phyloP scores from a whole-genome alignment of 768 basidiomycete genomes.

The Mycena galericulata region DNA sequence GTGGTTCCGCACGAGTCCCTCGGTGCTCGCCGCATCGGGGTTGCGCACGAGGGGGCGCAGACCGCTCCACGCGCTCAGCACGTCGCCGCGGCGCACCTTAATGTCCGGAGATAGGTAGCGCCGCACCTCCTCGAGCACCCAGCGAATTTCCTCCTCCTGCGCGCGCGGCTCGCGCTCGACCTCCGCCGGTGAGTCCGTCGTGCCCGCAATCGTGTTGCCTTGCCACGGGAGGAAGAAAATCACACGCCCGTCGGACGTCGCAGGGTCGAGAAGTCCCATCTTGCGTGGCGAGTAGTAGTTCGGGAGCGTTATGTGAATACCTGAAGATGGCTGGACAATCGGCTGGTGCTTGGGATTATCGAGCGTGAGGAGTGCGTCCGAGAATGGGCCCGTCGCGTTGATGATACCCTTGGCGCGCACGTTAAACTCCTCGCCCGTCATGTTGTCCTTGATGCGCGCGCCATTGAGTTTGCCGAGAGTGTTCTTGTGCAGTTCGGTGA shows the following conservation, averaged over 20 bases:
- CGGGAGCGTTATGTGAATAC: slow-evolving; percentile 96
- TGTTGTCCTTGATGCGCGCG: slow-evolving; percentile 81
- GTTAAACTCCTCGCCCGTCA: slow-evolving; percentile 86
- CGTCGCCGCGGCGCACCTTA: slow-evolving; percentile 93
- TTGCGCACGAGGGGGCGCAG: slow-evolving; percentile 91
- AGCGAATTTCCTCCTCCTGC: slow-evolving; percentile 93
- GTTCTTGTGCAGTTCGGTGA: slow-evolving; percentile 81
- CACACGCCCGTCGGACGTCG: slow-evolving; percentile 95
- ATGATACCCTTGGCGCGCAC: slow-evolving; percentile 91
- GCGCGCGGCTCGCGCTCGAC: slow-evolving; percentile 84
- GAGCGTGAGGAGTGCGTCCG: slow-evolving; percentile 85
- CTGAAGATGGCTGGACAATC: slow-evolving; percentile 93
- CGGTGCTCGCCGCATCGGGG: slow-evolving; percentile 75
- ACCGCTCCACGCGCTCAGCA: slow-evolving; percentile 95
- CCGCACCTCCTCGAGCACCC: slow-evolving; percentile 95
- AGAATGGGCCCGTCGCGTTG: slow-evolving; percentile 97
- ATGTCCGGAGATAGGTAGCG: slow-evolving; percentile 93
- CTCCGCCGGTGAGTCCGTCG: slow-evolving; percentile 86
- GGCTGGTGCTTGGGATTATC: slow-evolving; percentile 82
- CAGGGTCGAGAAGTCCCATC: slow-evolving; percentile 96
- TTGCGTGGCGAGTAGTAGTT: slow-evolving; percentile 95
- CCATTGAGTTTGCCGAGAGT: slow-evolving; percentile 73
- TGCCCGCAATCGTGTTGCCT: slow-evolving; percentile 96
- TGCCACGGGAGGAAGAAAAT: slow-evolving; percentile 99
- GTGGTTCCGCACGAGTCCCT: slow-evolving; percentile 93